These are phyloP conservation scores for Tylopilus intermedius DNA, from an alignment of 768 basidiomycete genomes.

Conservation along the genomic window DNA sequence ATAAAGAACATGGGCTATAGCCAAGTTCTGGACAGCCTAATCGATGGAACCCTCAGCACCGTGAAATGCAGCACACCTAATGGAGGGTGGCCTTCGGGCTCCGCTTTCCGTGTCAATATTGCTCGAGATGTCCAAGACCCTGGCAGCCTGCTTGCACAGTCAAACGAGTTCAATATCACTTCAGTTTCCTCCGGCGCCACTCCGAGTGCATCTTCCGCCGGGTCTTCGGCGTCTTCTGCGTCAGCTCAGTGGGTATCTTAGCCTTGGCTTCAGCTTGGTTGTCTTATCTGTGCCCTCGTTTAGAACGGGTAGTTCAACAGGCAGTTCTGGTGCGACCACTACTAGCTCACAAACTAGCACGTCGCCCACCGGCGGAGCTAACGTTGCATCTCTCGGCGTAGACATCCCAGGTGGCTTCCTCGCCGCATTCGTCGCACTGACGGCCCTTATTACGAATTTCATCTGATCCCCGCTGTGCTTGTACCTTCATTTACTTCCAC, in stretches of 20 bases:
- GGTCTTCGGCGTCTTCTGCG: slow-evolving; percentile 13
- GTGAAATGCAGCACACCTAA: slow-evolving; percentile 49
- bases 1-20: slow-evolving; percentile 33
- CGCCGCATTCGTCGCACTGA: slow-evolving; percentile 32
- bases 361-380: slow-evolving; percentile 24
- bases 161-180: slow-evolving; percentile 52
- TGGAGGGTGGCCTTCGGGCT: slow-evolving; percentile 61
- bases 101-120: slow-evolving; percentile 68
- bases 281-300: not conserved
- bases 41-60: slow-evolving; percentile 42
- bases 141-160: slow-evolving; percentile 65
- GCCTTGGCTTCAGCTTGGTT: not conserved
- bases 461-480: slow-evolving; percentile 13
- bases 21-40: slow-evolving; percentile 52
- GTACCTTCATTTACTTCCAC: not conserved
- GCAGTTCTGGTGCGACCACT: not conserved
- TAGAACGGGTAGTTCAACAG: slow-evolving; percentile 10
- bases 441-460: slow-evolving; percentile 27
- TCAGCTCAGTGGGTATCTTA: slow-evolving; percentile 16
- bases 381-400: slow-evolving; percentile 29
- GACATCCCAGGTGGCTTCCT: slow-evolving; percentile 31
- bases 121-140: slow-evolving; percentile 45
- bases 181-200: slow-evolving; percentile 10
- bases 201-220: not conserved
- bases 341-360: slow-evolving; percentile 23